These are phyloP conservation scores for Medicago truncatula DNA, from an alignment of 306 rosid species.

Conservation along the genomic window DNA sequence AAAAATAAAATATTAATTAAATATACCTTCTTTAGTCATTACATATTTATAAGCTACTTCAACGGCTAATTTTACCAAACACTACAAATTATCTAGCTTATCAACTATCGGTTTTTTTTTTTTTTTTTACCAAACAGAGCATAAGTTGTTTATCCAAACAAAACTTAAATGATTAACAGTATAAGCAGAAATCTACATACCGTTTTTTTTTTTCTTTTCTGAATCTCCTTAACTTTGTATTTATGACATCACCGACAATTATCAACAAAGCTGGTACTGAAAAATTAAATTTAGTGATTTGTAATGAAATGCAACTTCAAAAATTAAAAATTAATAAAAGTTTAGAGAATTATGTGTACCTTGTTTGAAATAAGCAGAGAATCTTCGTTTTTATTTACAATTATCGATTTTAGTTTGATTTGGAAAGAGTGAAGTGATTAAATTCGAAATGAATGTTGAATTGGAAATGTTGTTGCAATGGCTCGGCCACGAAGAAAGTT, in stretches of 20 bases:
- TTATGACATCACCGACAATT: constrained; percentile 28
- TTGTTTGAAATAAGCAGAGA: constrained; percentile 15
- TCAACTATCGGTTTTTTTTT: too few relatives aligned
- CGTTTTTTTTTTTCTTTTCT: not conserved
- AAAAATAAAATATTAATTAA: too few relatives aligned
- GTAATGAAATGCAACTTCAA: constrained; percentile 5
- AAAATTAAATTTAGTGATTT: not conserved
- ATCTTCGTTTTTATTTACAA: not conserved
- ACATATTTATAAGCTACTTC: too few relatives aligned
- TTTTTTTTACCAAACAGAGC: too few relatives aligned
- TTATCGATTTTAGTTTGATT: not conserved
- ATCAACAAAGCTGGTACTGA: constrained; percentile 24
- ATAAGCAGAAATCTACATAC: not conserved
- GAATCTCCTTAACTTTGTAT: constrained; percentile 34
- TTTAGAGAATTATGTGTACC: constrained; percentile 18
- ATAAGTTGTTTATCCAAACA: not conserved
- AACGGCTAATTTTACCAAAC: too few relatives aligned
- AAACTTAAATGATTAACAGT: not conserved
- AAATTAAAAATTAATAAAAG: not conserved
- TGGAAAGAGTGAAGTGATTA: not conserved
- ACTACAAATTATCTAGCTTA: too few relatives aligned
- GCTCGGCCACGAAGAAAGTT: constrained; percentile 45
- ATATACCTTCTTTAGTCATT: too few relatives aligned
- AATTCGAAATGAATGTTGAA: constrained; percentile 1
- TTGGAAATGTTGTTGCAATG: constrained; percentile 34